Evolutionary conservation across 495 filamentous ascomycete genomes (phyloP), one percentile per base, ranked within the genome.

Genomic region (Parathielavia appendiculata): DNA sequence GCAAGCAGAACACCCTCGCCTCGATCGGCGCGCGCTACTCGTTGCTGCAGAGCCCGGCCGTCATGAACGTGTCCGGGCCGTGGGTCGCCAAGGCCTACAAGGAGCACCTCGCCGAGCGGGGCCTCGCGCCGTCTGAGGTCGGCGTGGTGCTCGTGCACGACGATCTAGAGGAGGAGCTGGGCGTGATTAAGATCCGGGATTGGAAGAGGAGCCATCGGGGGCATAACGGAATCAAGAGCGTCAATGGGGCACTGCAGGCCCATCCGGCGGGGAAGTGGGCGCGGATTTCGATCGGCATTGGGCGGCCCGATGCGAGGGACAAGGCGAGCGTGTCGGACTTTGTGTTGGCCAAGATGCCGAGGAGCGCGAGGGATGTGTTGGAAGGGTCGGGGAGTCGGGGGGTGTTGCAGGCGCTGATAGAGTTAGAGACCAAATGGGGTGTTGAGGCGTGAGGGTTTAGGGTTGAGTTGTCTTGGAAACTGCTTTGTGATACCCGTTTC

Each of bases 181-280:
- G 90, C 1, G 80, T 78, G 39, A 75, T 95, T 6, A 86, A 76
- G 41, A 40, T 83, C 70, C 62, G 76, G 68, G 47, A 63, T 44
- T 74, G 82, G 81, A 47, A 85, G 70, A 67, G 70, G 76, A 90
- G 87, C 71, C 69, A 83, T 38, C 76, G 81, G 16, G 91, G 91
- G 0, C 91, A 96, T 69, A 91, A 92, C 59, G 91, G 91, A 6
- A 59, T 96, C 41, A 89, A 86, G 69, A 88, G 84, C 65, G 75
- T 84, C 16, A 73, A 83, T 51, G 73, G 73, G 36, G 75, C 67
- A 52, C 53, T 90, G 51, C 65, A 68, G 17, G 65, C 66, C 5
- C 66, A 63, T 12, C 51, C 65, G 16, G 57, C 58, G 1, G 63
- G 57, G 38, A 60, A 53, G 19, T 77, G 73, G 69, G 68, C 71